Conservation (phyloP, 306 rosid species). For the Malus orientalis region DNA sequence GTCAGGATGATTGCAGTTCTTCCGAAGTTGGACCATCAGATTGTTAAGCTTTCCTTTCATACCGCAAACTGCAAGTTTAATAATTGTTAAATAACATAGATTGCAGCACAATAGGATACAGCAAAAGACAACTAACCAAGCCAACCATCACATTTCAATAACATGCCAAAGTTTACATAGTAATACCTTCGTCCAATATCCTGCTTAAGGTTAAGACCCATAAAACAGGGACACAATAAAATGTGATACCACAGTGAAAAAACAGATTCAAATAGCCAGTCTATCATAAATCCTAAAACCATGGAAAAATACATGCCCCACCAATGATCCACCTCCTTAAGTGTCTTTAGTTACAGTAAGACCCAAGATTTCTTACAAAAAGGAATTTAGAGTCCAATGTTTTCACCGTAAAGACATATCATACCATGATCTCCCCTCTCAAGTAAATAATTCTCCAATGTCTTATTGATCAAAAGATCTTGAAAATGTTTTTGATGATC, state of each 20-base stretch:
- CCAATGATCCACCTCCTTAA: not conserved
- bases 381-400: not conserved
- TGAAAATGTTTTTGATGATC: constrained; percentile 78
- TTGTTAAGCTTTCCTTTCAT: constrained; percentile 33
- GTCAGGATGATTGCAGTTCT: constrained; percentile 96
- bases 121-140: not conserved
- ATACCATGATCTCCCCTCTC: constrained; percentile 36
- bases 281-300: not conserved
- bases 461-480: constrained; percentile 66
- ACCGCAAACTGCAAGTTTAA: constrained; percentile 38
- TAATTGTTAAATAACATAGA: not conserved
- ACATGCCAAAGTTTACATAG: not conserved
- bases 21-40: constrained; percentile 80
- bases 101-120: not conserved
- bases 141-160: not conserved
- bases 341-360: not conserved
- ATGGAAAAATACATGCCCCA: not conserved
- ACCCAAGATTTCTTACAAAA: not conserved
- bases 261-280: not conserved
- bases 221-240: not conserved
- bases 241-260: not conserved
- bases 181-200: not conserved
- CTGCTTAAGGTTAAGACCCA: not conserved
- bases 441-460: constrained; percentile 42
- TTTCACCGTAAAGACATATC: not conserved